Base-by-base conservation (phyloP, 306 rosid genomes). In the Pyrus bretschneideri region DNA sequence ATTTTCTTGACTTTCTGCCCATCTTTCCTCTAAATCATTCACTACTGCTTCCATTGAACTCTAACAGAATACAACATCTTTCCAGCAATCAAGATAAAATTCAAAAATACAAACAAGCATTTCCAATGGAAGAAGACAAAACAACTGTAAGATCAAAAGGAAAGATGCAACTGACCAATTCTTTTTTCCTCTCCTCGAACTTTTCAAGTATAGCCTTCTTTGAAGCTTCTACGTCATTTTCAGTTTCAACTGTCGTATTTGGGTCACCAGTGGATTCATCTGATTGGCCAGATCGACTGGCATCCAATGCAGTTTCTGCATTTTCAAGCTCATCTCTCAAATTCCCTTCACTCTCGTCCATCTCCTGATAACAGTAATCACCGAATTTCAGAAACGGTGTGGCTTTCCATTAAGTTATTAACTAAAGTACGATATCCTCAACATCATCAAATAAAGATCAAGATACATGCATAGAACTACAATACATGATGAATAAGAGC, bases 171-270 rank as follows among this genome's bases (percentile, higher is more conserved):
- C 68, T 3, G 30, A 95, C 97, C 99, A 95, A 64, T 63, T 92
- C 92, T 76, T 88, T 89, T 71, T 89, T 90, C 92, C 84, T 92
- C 69, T 84, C 68, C 66, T 90, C 96, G 84, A 95, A 76, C 79
- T 92, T 81, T 29, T 90, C 91, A 23, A 85, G 83, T 57, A 84
- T 58, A 62, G 81, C 83, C 7, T 79, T 75, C 67, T 76, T 89
- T 18, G 74, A 75, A 22, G 65, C 90, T 81, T 78, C 95, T 58
- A 83, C 40, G 70, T 85, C 93, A 63, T 46, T 79, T 65, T 72
- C 87, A 40, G 78, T 60, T 78, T 82, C 83, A 67, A 52, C 33
- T 44, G 69, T 49, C 18, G n/a, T 70, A 25, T 82, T 72, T 70
- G 80, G 73, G 72, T 79, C 85, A 72, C 74, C 86, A 59, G 59